These are phyloP conservation scores for Monosporozyma aquatica DNA, from an alignment of 805 yeast species.

Conservation along the genomic window DNA sequence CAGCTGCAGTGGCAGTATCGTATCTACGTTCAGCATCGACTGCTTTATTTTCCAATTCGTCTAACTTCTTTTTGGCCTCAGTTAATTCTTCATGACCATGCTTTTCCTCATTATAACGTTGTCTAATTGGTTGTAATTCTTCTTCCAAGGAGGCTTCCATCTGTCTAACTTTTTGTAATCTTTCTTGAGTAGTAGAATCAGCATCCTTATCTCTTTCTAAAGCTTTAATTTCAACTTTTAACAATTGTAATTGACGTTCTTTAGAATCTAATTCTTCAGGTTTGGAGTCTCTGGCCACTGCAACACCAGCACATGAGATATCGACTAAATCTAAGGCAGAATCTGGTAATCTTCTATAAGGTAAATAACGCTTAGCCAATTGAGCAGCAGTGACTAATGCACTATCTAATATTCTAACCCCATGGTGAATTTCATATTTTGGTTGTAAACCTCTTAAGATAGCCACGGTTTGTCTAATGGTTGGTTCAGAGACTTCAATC, in stretches of 20 bases:
- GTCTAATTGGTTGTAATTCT: slow-evolving; percentile 74
- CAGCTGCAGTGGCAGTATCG: slow-evolving; percentile 91
- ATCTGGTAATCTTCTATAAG: slow-evolving; percentile 93
- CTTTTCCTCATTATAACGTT: slow-evolving; percentile 76
- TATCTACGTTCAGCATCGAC: slow-evolving; percentile 94
- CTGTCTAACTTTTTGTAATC: slow-evolving; percentile 70
- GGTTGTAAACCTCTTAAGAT: slow-evolving; percentile 93
- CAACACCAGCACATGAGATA: slow-evolving; percentile 94
- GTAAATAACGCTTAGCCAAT: slow-evolving; percentile 85
- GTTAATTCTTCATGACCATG: slow-evolving; percentile 88
- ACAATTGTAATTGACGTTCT: slow-evolving; percentile 83
- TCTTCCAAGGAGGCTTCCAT: slow-evolving; percentile 79
- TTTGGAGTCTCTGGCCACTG: slow-evolving; percentile 95
- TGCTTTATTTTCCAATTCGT: slow-evolving; percentile 88
- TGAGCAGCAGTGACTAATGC: slow-evolving; percentile 93
- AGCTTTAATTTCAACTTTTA: slow-evolving; percentile 94
- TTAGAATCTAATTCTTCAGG: slow-evolving; percentile 93
- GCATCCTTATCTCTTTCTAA: slow-evolving; percentile 92
- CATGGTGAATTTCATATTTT: slow-evolving; percentile 94
- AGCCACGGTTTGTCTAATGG: slow-evolving; percentile 87
- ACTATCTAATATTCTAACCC: slow-evolving; percentile 89
- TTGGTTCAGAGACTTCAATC: slow-evolving; percentile 91
- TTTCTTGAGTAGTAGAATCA: slow-evolving; percentile 71
- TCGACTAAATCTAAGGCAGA: slow-evolving; percentile 95
- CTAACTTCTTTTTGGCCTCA: slow-evolving; percentile 78